These are phyloP conservation scores for Epichloe elymi DNA, from an alignment of 2,329 filamentous ascomycete species.

Conservation along the genomic window DNA sequence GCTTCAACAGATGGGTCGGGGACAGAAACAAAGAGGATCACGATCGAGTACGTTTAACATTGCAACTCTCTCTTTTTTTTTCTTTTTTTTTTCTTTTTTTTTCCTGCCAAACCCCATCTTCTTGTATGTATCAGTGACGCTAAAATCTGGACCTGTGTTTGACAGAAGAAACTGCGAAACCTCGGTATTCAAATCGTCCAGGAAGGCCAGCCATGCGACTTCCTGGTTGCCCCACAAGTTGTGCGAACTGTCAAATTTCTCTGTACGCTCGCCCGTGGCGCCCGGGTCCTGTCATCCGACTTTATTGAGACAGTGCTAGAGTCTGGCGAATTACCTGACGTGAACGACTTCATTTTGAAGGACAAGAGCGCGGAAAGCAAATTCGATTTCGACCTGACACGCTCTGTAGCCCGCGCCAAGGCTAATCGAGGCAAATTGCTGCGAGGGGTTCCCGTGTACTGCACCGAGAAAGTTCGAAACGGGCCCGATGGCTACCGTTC, in stretches of 20 bases:
- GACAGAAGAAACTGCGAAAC: slow-evolving; percentile 64
- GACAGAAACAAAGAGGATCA: slow-evolving; percentile 61
- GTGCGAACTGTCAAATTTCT: slow-evolving; percentile 92
- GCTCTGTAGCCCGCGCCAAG: slow-evolving; percentile 57
- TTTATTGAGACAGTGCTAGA: slow-evolving; percentile 72
- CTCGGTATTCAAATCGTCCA: slow-evolving; percentile 71
- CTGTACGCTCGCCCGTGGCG: slow-evolving; percentile 69
- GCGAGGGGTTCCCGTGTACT: slow-evolving; percentile 66
- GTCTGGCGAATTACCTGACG: slow-evolving; percentile 48
- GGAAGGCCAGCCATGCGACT: slow-evolving; percentile 64
- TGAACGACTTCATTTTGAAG: slow-evolving; percentile 52
- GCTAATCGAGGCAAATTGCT: slow-evolving; percentile 67
- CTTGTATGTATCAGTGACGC: not conserved
- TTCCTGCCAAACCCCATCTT: not conserved
- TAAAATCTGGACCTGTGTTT: slow-evolving; percentile 8
- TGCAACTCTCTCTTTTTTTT: not conserved
- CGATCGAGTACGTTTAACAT: slow-evolving; percentile 53
- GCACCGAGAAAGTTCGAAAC: slow-evolving; percentile 65
- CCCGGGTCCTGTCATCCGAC: slow-evolving; percentile 59
- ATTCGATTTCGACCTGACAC: slow-evolving; percentile 54
- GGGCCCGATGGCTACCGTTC: slow-evolving; percentile 73
- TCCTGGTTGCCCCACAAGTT: slow-evolving; percentile 75
- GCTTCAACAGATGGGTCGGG: slow-evolving; percentile 69
- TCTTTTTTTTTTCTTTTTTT: not conserved
- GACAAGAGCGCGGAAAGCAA: slow-evolving; percentile 63